These are phyloP conservation scores for Microsporum canis DNA, from an alignment of 2,329 filamentous ascomycete genomes.

Conservation along the genomic window DNA sequence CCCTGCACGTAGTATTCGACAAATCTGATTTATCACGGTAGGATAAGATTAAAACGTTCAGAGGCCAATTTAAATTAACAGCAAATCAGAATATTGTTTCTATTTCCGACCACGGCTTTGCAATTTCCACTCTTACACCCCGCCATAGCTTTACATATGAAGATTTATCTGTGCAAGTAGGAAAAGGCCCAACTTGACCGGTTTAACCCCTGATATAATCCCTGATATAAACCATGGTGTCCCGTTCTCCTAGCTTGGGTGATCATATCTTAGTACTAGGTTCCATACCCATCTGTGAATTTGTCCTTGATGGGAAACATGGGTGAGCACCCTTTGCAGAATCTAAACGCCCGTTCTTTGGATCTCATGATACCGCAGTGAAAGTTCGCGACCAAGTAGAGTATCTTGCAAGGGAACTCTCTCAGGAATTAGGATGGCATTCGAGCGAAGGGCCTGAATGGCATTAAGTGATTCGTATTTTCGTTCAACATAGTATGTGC, in stretches of 20 bases:
- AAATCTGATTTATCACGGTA: neutral
- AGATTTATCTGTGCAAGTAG: neutral
- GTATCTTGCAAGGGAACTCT: slow-evolving; percentile 49
- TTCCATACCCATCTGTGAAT: slow-evolving; percentile 57
- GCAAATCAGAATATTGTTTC: neutral
- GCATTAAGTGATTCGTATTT: slow-evolving; percentile 61
- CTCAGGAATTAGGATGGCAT: slow-evolving; percentile 52
- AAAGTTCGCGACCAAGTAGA: slow-evolving; percentile 52
- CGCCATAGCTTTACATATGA: neutral
- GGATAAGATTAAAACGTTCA: neutral
- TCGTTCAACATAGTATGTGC: slow-evolving; percentile 53
- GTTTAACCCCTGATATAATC: neutral
- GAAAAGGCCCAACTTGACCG: neutral
- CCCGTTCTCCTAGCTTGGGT: slow-evolving; percentile 25
- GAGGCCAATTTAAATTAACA: neutral
- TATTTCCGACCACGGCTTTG: neutral
- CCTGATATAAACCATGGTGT: slow-evolving; percentile 21
- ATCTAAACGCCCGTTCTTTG: slow-evolving; percentile 57
- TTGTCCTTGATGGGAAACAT: slow-evolving; percentile 57
- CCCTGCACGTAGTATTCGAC: neutral
- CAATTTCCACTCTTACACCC: neutral
- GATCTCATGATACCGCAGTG: slow-evolving; percentile 46
- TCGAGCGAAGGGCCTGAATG: slow-evolving; percentile 55
- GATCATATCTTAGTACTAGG: slow-evolving; percentile 46
- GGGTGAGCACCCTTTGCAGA: slow-evolving; percentile 50